phyloP scores from a whole-genome alignment of 73 alveolate genomes.

The Stentor coeruleus region DNA sequence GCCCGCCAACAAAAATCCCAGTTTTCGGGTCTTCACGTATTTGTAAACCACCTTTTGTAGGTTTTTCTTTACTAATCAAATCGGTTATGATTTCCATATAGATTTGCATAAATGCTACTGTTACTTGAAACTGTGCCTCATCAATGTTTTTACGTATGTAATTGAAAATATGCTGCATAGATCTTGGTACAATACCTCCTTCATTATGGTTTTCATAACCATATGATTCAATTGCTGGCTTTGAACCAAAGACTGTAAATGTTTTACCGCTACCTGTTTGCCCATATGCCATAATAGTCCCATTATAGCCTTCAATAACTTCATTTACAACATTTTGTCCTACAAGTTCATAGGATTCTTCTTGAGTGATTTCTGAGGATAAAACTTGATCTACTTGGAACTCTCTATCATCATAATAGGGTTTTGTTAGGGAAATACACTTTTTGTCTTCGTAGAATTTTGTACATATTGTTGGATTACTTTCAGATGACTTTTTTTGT shows the following conservation, averaged over 20 bases:
- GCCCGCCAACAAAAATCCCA: constrained; percentile 74
- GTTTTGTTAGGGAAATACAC: constrained; percentile 30
- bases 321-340: constrained; percentile 75
- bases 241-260: constrained; percentile 90
- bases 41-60: constrained; percentile 36
- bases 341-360: constrained; percentile 57
- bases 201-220: constrained; percentile 42
- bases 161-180: constrained; percentile 80
- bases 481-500: background rate
- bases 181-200: constrained; percentile 86
- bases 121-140: constrained; percentile 71
- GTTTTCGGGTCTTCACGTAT: constrained; percentile 86
- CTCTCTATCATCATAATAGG: constrained; percentile 51
- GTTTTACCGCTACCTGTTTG: constrained; percentile 98
- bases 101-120: constrained; percentile 81
- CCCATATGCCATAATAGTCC: constrained; percentile 95
- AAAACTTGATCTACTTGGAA: constrained; percentile 83
- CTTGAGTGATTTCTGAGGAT: constrained; percentile 59
- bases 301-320: constrained; percentile 73
- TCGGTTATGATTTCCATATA: constrained; percentile 89
- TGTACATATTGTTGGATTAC: constrained; percentile 9
- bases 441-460: constrained; percentile 29
- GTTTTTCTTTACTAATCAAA: constrained; percentile 39
- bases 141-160: constrained; percentile 66
- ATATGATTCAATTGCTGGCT: constrained; percentile 41